Conservation (phyloP, 257 asterid genomes). For the Galeopsis tetrahit region DNA sequence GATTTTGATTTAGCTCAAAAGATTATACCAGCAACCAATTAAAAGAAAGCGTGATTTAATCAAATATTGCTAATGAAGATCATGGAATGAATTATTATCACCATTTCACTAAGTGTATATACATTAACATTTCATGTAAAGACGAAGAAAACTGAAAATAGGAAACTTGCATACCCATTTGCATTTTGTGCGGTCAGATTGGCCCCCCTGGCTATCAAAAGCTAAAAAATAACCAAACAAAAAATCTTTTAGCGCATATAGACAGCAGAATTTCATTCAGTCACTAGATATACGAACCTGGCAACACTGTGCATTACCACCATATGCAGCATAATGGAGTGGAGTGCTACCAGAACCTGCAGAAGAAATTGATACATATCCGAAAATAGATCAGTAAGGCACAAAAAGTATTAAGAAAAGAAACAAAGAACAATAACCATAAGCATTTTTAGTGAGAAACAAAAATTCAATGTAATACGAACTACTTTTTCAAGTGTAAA, state of each 20-base stretch:
- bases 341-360: constrained; percentile 95
- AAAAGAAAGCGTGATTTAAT: neutral
- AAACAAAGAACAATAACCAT: neutral
- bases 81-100: neutral
- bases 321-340: constrained; percentile 92
- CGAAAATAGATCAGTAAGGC: neutral
- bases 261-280: neutral
- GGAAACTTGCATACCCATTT: constrained; percentile 60
- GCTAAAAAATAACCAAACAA: constrained; percentile 49
- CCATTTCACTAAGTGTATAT: neutral
- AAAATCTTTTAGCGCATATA: constrained; percentile 15
- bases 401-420: neutral
- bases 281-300: constrained; percentile 54
- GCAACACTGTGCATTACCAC: constrained; percentile 85
- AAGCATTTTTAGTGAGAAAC: neutral
- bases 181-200: constrained; percentile 64
- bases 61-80: neutral
- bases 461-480: neutral
- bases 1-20: neutral
- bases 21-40: neutral
- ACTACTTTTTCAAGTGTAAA: neutral
- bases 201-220: constrained; percentile 78
- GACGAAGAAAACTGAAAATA: neutral
- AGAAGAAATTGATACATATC: constrained; percentile 6
- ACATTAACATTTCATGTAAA: neutral